Evolutionary conservation across 1,284 basidiomycete species (phyloP), one percentile per base, ranked within the genome.

Genomic region (Entoloma clypeatum): DNA sequence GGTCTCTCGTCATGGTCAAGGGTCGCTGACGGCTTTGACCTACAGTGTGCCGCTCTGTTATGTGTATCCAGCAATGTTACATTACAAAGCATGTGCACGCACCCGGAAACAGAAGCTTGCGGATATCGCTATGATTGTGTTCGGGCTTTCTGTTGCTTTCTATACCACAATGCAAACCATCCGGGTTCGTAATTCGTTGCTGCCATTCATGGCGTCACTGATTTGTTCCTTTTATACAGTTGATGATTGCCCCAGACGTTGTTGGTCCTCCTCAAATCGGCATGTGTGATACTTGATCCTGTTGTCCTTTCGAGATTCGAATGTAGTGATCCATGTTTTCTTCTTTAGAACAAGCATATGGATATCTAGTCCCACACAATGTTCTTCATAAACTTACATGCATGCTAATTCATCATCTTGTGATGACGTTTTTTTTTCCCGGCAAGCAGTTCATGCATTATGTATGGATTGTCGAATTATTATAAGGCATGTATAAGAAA

Each of bases 51-150:
- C 95, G 5, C 70, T 98, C 41, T 96, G 92, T 63, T 96, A 89
- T 60, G 84, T 94, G 36, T 96, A 97, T 58, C 94, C 92, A 4
- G 86, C 94, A 2, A 80, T 99, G 80, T 69, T 99, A 41, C 94
- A 98, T 62, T 86, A 93, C 63, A 89, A 81, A 62, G 92, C 89
- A 2, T 85, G 85, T 53, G 90, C 95, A 3, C 75, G 70, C 43
- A 92, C 88, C 0, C 68, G 74, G 38, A 74, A 60, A 48, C 75
- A 86, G 57, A 92, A 88, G 61, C 47, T 75, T 1, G 68, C 74
- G 7, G 96, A 99, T 63, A 81, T 86, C 28, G 65, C 74, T 3
- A 70, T 99, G 52, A 79, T 95, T 53, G 58, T 79, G 3, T 97
- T 99, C 61, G 96, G 95, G 4, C 35, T 84, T 34, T 49, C 74